Evolutionary conservation across 2,329 filamentous ascomycete genomes (phyloP), one percentile per base, ranked within the genome.

Genomic region (Pseudocercospora cruenta): DNA sequence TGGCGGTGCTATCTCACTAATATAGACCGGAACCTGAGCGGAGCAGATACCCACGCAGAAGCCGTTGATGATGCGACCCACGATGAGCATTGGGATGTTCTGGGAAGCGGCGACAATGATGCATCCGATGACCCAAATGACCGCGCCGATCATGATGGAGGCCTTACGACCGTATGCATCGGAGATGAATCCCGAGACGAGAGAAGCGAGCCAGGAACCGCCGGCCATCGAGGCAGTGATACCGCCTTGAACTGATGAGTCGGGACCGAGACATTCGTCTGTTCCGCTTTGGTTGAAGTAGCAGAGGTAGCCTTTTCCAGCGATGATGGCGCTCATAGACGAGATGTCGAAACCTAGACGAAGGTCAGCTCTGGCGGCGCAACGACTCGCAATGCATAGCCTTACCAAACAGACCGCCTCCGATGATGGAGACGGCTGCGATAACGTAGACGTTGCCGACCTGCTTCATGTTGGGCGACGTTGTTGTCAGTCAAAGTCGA

Each of bases 1-100:
- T 1, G 84, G 83, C 55, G 86, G 85, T 19, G 89, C 86, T 31
- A 91, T 82, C 75, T 91, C 89, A 22, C 88, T 85, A 22, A 91
- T 85, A 74, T 91, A 91, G 33, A 91, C 88, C 3, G 88, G 88
- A 1, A 90, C 90, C 71, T 91, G 88, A 7, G 88, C 86, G 43
- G 87, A 89, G 69, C 87, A 88, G 71, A 93, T 92, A 67, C 91
- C 91, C 63, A 93, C 89, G 64, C 88, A 88, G 70, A 93, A 74
- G 49, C 91, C 91, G 69, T 90, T 89, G 76, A 93, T 86, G 68
- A 90, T 80, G 68, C 91, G 88, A 2, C 91, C 91, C 2, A 85
- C 85, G 66, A 91, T 87, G 19, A 94, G 84, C 89, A 93, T 92
- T 28, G 81, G 84, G 49, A 93, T 86, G 73, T 88, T 88, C 72